Base-by-base conservation (phyloP, 306 rosid species). In the Dalbergia cultrata region DNA sequence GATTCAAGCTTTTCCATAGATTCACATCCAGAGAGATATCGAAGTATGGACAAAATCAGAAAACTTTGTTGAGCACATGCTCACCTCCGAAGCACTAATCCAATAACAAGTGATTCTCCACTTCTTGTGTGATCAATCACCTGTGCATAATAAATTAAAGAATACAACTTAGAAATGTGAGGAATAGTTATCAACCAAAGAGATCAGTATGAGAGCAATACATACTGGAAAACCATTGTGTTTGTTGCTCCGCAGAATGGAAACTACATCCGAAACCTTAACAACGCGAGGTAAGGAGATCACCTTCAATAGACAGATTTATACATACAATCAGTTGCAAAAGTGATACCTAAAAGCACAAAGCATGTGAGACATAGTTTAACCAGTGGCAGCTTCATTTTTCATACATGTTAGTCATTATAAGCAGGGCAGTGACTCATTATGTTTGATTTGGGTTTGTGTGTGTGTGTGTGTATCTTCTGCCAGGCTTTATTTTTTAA, bases 201-300 rank as follows among this genome's bases (percentile, higher is more conserved):
- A 35, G 65, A 64, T 70, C 76, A 62, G 65, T 76, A 82, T 18
- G 76, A 41, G 73, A 78, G 83, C 52, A n/a, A 69, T 74, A 61
- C 97, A 86, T 91, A 95, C 98, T n/a, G 99, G 99, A 80, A 90
- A 95, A 80, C 99, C 99, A 50, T 95, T 93, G 82, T 95, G 98
- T 49, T 84, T 60, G 86, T 95, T 95, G 96, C 97, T 89, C 81
- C 47, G 87, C 75, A 95, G 81, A 85, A 95, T 95, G 68, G 93
- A 86, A 82, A 88, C 88, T 80, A 93, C 80, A 73, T 95, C 98
- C 67, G 99, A 93, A 86, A 95, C 97, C 96, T 93, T 95, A 60
- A 83, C 94, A 76, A 95, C 89, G 37, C 98, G 98, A 56, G 99
- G 98, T 70, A 95, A 79, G 80, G 96, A 93, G 61, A 89, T 82